Evolutionary conservation across 257 asterid species (phyloP).

Genomic region (Solanum lignicaule): DNA sequence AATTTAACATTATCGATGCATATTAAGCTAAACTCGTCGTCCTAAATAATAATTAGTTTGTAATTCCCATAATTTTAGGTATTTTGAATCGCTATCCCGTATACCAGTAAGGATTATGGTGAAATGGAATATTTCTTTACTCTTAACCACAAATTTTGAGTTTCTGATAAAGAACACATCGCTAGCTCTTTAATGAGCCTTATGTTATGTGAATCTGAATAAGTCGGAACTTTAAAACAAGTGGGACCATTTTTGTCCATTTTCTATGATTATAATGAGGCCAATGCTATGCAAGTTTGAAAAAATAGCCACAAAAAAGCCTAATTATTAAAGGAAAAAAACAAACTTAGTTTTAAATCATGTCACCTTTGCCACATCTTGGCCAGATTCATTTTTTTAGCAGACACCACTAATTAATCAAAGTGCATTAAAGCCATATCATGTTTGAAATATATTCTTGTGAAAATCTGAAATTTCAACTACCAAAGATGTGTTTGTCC

Average conservation of each 20-base stretch:
- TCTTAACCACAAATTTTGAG: not conserved
- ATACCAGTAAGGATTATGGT: not conserved
- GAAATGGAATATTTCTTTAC: fast-evolving
- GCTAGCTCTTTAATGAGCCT: not conserved
- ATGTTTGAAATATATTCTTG: not conserved
- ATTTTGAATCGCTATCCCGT: not conserved
- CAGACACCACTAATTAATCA: not conserved
- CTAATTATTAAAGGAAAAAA: not conserved
- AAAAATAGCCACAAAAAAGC: not conserved
- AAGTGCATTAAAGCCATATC: not conserved
- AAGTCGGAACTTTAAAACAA: not conserved
- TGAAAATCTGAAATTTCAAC: not conserved
- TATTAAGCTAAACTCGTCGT: not conserved
- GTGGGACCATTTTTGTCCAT: not conserved
- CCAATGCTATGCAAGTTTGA: not conserved
- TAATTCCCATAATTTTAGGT: not conserved
- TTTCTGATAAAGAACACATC: not conserved
- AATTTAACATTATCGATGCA: not conserved
- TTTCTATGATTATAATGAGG: not conserved
- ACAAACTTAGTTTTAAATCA: not conserved
- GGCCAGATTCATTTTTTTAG: not conserved
- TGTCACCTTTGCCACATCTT: not conserved
- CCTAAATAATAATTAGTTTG: not conserved
- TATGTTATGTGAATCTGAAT: not conserved
- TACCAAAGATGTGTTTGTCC: conserved; percentile 3